Conservation (phyloP, 495 filamentous ascomycete genomes). For the Penicillium pancosmium region DNA sequence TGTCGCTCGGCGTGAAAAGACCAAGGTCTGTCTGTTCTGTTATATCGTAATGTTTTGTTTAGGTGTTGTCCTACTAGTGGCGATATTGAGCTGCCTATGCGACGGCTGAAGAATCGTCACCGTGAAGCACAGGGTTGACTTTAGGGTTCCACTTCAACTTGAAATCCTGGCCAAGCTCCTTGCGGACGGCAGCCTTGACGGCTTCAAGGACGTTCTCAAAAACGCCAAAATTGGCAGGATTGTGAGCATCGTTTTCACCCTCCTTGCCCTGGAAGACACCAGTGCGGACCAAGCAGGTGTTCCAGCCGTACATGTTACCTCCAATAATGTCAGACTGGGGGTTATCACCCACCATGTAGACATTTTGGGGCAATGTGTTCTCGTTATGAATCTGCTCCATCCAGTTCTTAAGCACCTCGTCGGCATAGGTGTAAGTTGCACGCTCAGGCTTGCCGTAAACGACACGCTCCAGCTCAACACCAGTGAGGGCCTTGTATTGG, state of each 20-base stretch:
- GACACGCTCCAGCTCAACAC: slow-evolving; percentile 76
- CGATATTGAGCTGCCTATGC: slow-evolving; percentile 41
- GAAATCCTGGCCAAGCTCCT: slow-evolving; percentile 60
- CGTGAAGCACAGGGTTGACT: slow-evolving; percentile 67
- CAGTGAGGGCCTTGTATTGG: slow-evolving; percentile 76
- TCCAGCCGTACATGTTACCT: slow-evolving; percentile 83
- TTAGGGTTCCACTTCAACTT: slow-evolving; percentile 60
- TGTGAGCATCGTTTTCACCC: slow-evolving; percentile 58
- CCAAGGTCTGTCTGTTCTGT: slow-evolving; percentile 3
- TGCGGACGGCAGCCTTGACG: slow-evolving; percentile 55
- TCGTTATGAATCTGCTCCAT: slow-evolving; percentile 78
- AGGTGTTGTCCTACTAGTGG: background rate
- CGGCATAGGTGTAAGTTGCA: slow-evolving; percentile 80
- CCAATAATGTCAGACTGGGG: slow-evolving; percentile 77
- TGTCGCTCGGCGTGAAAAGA: slow-evolving; percentile 20
- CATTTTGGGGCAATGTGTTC: slow-evolving; percentile 66
- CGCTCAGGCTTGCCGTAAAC: slow-evolving; percentile 82
- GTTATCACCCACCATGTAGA: slow-evolving; percentile 86
- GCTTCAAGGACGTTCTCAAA: slow-evolving; percentile 59
- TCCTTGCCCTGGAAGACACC: slow-evolving; percentile 60
- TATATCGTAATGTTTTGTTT: slow-evolving; percentile 12
- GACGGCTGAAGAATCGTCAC: slow-evolving; percentile 54
- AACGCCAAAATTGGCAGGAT: slow-evolving; percentile 60
- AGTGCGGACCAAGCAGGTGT: slow-evolving; percentile 69
- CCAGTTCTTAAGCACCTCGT: slow-evolving; percentile 73